Evolutionary conservation across 129 eudicot genomes (phyloP).

Genomic region (Dittrichia graveolens): DNA sequence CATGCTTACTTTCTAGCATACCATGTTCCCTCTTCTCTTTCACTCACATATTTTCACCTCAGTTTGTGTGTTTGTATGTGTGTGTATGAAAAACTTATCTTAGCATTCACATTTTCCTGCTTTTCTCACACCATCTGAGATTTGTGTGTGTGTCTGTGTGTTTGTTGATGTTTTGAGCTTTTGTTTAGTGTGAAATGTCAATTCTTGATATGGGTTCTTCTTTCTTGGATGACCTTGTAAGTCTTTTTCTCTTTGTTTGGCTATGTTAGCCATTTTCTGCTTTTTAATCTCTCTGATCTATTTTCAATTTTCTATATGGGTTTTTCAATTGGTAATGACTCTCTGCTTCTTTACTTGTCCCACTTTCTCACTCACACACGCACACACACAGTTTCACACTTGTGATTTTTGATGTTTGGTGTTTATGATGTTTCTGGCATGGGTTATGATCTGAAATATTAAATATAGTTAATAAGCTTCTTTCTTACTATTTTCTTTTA

Average conservation of each 20-base stretch:
- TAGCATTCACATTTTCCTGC: neutral
- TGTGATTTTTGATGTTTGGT: slow-evolving; percentile 8
- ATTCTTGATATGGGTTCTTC: slow-evolving; percentile 28
- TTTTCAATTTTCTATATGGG: slow-evolving; percentile 23
- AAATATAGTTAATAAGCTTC: slow-evolving; percentile 4
- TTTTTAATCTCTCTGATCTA: slow-evolving; percentile 3
- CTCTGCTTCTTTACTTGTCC: neutral
- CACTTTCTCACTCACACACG: neutral
- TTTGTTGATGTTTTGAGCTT: neutral
- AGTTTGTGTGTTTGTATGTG: slow-evolving; percentile 5
- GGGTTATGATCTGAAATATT: neutral
- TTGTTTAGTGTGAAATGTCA: neutral
- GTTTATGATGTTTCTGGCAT: neutral
- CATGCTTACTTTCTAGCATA: slow-evolving; percentile 15
- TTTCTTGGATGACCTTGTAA: slow-evolving; percentile 29
- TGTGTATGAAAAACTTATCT: neutral
- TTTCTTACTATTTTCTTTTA: slow-evolving; percentile 1
- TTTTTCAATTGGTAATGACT: slow-evolving; percentile 28
- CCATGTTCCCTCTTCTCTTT: slow-evolving; percentile 19
- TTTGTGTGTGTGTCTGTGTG: neutral
- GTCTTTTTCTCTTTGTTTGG: slow-evolving; percentile 2
- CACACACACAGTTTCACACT: neutral
- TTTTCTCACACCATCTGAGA: slow-evolving; percentile 6
- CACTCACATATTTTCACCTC: neutral
- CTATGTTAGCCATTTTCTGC: neutral